A percentile compares a stretch with the other conserved stretches of the same genome.
phyloP scores from a whole-genome alignment of 768 basidiomycete genomes.

The Amanita fuliginea region DNA sequence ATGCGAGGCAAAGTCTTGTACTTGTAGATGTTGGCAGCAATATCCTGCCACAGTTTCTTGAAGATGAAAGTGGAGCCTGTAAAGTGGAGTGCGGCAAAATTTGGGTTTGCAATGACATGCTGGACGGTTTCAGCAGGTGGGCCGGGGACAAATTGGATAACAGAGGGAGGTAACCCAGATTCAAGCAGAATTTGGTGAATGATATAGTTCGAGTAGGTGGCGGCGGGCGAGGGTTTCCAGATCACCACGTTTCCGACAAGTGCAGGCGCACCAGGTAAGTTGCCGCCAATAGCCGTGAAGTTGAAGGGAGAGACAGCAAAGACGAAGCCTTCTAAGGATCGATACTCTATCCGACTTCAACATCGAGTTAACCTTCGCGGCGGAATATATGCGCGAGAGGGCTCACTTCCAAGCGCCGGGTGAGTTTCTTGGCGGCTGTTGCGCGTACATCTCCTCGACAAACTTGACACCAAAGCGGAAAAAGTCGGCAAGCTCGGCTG shows the following conservation, averaged over 20 bases:
- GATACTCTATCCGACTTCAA: slow-evolving; percentile 84
- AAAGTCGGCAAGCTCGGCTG: slow-evolving; percentile 94
- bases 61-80: slow-evolving; percentile 94
- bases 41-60: slow-evolving; percentile 94
- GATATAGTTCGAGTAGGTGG: slow-evolving; percentile 92
- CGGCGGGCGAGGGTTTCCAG: slow-evolving; percentile 97
- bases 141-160: slow-evolving; percentile 95
- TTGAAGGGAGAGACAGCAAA: slow-evolving; percentile 98
- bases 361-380: background rate
- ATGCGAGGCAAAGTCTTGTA: slow-evolving; percentile 90
- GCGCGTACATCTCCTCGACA: slow-evolving; percentile 87
- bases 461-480: slow-evolving; percentile 95
- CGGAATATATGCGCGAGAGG: background rate
- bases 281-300: slow-evolving; percentile 96
- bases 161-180: slow-evolving; percentile 88
- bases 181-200: slow-evolving; percentile 85
- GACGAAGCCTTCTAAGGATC: slow-evolving; percentile 96
- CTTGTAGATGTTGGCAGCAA: slow-evolving; percentile 75
- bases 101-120: slow-evolving; percentile 67
- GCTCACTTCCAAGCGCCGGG: slow-evolving; percentile 91
- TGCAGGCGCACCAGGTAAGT: slow-evolving; percentile 84
- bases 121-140: slow-evolving; percentile 77
- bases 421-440: slow-evolving; percentile 83
- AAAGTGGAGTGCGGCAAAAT: slow-evolving; percentile 89
- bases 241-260: slow-evolving; percentile 90